Evolutionary conservation across 164 flowering plant species (phyloP), one percentile per base, ranked within the genome.

Genomic region (Nelumbo lutea): DNA sequence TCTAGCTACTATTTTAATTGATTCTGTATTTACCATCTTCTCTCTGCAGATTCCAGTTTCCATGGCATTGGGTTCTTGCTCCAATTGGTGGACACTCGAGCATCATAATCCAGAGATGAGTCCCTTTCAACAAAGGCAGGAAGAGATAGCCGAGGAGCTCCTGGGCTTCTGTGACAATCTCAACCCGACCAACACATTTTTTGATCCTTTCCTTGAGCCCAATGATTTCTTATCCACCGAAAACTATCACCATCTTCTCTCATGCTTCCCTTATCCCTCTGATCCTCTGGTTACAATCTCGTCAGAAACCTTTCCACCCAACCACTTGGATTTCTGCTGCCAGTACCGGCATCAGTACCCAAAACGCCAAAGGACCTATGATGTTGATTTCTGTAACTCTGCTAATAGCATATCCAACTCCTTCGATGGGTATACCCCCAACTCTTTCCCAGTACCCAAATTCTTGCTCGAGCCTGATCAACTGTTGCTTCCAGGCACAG

Each of bases 171-270:
- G 62, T n/a, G 61, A 69, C 47, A 42, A 59, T 42, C 61, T 10
- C 42, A 6, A 6, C 5, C 45, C 11, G 44, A 44, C 8, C 6
- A n/a, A 6, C 46, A 14, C 62, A 2, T 15, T 42, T 6, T 15
- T 70, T 6, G 77, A 75, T n/a, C 55, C 58, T 8, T 56, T 66
- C 66, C 42, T 42, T 41, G 66, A 65, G 9, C 48, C 50, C 1
- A 69, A 70, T 15, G 63, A 70, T 4, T 66, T 51, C 41, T 5
- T 45, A 50, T 61, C 65, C 39, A 14, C n/a, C 4, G 57, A 69
- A 9, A 15, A 66, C 50, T 44, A n/a, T 40, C 38, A 62, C 57
- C 27, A 27, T 27, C 42, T 65, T 7, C 43, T 61, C 14, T 57
- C 70, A 42, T 55, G 42, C 27, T 46, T 60, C 67, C 5, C 57